Evolutionary conservation across 495 filamentous ascomycete species (phyloP).

Genomic region (Aspergillus carlsbadensis): DNA sequence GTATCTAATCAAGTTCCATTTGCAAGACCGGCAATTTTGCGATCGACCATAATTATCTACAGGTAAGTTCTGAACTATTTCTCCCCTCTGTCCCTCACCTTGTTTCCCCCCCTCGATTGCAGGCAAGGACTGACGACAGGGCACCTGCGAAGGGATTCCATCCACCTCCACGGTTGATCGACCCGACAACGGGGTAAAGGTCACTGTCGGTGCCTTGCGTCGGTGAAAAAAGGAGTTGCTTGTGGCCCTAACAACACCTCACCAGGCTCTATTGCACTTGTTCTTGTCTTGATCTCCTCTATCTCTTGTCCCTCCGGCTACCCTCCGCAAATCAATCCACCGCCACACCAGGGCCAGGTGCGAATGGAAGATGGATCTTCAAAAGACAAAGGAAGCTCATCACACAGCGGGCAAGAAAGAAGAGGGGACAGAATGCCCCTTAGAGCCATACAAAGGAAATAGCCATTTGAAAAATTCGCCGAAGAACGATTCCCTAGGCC

Average conservation of each 20-base stretch:
- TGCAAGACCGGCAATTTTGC: constrained; percentile 20
- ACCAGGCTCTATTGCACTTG: constrained; percentile 1
- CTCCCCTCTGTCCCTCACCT: constrained; percentile 1
- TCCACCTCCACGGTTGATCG: constrained; percentile 10
- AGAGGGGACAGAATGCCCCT: constrained; percentile 39
- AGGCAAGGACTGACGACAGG: constrained; percentile 26
- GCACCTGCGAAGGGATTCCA: constrained; percentile 19
- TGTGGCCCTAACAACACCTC: constrained; percentile 22
- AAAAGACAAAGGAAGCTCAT: constrained; percentile 47
- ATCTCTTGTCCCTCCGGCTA: not conserved
- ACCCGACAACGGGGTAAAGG: constrained; percentile 11
- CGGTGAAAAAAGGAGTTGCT: constrained; percentile 21
- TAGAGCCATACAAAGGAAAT: constrained; percentile 37
- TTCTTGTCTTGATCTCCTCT: not conserved
- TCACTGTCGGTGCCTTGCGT: constrained; percentile 24
- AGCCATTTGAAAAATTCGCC: constrained; percentile 40
- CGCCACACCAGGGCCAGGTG: constrained; percentile 1
- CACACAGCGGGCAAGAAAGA: constrained; percentile 36
- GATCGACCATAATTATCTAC: constrained; percentile 20
- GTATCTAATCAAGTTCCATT: constrained; percentile 7
- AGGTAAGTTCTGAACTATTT: constrained; percentile 17
- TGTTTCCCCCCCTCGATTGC: constrained; percentile 19
- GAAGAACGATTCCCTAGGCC: constrained; percentile 36
- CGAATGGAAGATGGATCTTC: constrained; percentile 42
- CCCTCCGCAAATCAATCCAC: not conserved